Conservation (phyloP, 805 yeast species). For the Kodamaea laetipori region DNA sequence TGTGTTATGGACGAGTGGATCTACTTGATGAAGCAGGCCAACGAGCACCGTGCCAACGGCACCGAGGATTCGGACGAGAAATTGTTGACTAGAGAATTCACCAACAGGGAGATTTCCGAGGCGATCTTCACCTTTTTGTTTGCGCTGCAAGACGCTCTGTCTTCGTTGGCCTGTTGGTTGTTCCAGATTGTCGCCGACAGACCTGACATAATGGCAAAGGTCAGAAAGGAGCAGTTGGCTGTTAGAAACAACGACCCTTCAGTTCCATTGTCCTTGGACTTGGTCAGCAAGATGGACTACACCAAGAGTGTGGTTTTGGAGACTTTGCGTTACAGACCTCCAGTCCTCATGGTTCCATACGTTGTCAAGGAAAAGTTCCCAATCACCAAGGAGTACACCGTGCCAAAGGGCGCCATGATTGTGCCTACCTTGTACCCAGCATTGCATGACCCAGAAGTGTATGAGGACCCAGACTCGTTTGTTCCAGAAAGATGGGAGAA, state of each 20-base stretch:
- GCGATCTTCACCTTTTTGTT: conserved; percentile 94
- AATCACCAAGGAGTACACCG: conserved; percentile 78
- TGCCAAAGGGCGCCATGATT: conserved; percentile 96
- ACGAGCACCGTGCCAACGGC: conserved; percentile 49
- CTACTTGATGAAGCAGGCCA: conserved; percentile 75
- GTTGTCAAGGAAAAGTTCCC: conserved; percentile 87
- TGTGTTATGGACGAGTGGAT: conserved; percentile 98
- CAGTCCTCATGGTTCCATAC: conserved; percentile 97
- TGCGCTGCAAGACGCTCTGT: conserved; percentile 98
- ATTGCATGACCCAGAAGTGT: conserved; percentile 95
- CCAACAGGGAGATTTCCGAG: conserved; percentile 91
- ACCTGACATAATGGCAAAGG: conserved; percentile 83
- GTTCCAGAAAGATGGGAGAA: conserved; percentile 97
- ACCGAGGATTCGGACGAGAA: conserved; percentile 54
- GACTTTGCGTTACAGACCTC: conserved; percentile 92
- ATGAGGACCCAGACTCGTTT: conserved; percentile 90
- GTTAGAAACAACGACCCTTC: conserved; percentile 79
- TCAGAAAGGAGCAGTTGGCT: conserved; percentile 87
- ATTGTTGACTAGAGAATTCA: conserved; percentile 73
- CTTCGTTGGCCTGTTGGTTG: conserved; percentile 96
- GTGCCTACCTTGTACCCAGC: conserved; percentile 96
- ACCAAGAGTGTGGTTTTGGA: conserved; percentile 91
- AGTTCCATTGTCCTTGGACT: conserved; percentile 60
- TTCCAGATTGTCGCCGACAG: conserved; percentile 95
- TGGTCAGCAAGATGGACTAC: conserved; percentile 85